These are phyloP conservation scores for Amphibolis antarctica DNA, from an alignment of 106 monocot genomes.

Conservation along the genomic window DNA sequence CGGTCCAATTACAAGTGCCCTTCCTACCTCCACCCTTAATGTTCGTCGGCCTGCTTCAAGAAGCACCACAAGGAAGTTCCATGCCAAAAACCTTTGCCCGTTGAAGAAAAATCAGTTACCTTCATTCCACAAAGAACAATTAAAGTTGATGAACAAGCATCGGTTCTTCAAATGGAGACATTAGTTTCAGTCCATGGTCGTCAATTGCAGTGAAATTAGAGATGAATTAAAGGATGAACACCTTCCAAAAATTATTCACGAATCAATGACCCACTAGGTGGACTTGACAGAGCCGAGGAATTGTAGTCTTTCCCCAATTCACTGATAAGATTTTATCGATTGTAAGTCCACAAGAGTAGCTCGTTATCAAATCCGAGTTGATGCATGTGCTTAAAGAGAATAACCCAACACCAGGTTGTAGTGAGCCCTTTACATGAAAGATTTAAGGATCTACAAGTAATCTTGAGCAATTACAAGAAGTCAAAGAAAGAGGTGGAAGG, in stretches of 20 bases:
- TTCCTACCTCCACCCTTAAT: too few species aligned
- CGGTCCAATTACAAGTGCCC: too few species aligned
- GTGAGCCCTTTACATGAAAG: too few species aligned
- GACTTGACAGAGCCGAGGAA: constrained; percentile 45
- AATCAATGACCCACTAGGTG: constrained; percentile 32
- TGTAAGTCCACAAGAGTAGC: constrained; percentile 6
- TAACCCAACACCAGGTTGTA: too few species aligned
- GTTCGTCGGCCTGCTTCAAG: too few species aligned
- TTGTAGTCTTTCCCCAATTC: constrained; percentile 28
- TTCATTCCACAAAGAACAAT: constrained; percentile 13
- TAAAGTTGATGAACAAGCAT: constrained; percentile 42
- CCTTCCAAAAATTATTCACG: constrained; percentile 31
- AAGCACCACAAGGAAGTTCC: too few species aligned
- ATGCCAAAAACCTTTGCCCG: too few species aligned
- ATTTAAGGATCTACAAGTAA: too few species aligned
- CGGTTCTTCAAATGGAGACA: constrained; percentile 26
- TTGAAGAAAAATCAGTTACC: too few species aligned
- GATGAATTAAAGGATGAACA: constrained; percentile 37
- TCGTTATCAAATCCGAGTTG: neutral
- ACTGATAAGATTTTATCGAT: constrained; percentile 24
- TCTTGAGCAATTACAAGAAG: too few species aligned
- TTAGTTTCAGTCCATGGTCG: constrained; percentile 49
- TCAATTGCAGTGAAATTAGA: constrained; percentile 30
- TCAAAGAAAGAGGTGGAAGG: too few species aligned
- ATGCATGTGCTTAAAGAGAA: too few species aligned